phyloP scores from a whole-genome alignment of 2,329 filamentous ascomycete genomes.

The Penicillium italicum region DNA sequence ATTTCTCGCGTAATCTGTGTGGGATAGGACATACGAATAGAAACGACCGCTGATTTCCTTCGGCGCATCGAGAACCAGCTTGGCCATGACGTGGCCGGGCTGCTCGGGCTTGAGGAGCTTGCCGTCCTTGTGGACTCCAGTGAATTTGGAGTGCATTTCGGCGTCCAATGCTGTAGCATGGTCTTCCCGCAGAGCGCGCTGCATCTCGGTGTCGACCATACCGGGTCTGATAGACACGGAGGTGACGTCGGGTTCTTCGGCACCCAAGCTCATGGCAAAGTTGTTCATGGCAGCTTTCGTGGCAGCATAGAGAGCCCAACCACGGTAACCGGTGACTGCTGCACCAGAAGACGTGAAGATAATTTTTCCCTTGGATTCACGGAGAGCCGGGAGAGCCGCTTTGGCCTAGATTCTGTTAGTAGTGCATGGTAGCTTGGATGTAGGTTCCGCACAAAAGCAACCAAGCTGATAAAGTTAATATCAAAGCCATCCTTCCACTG shows the following conservation, averaged over 20 bases:
- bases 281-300: slow-evolving; percentile 40
- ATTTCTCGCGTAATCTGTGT: slow-evolving; percentile 3
- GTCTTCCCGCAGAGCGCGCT: slow-evolving; percentile 66
- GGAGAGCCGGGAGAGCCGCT: slow-evolving; percentile 32
- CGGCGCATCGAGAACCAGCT: slow-evolving; percentile 63
- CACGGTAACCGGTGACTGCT: slow-evolving; percentile 29
- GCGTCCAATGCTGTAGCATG: slow-evolving; percentile 61
- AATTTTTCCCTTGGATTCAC: slow-evolving; percentile 34
- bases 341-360: slow-evolving; percentile 39
- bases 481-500: slow-evolving; percentile 76
- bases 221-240: slow-evolving; percentile 33
- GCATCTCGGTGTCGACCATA: slow-evolving; percentile 38
- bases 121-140: slow-evolving; percentile 65
- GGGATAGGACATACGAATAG: slow-evolving; percentile 43
- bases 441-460: slow-evolving; percentile 63
- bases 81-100: slow-evolving; percentile 81
- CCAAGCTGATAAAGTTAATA: slow-evolving; percentile 79
- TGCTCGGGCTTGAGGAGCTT: slow-evolving; percentile 75
- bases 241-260: slow-evolving; percentile 28
- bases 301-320: slow-evolving; percentile 38
- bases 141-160: slow-evolving; percentile 62
- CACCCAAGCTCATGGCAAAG: slow-evolving; percentile 28
- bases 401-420: slow-evolving; percentile 22
- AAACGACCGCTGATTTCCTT: slow-evolving; percentile 72
- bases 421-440: not conserved